Base-by-base conservation (phyloP, 2,329 filamentous ascomycete species). In the Hyphodiscus sp. region DNA sequence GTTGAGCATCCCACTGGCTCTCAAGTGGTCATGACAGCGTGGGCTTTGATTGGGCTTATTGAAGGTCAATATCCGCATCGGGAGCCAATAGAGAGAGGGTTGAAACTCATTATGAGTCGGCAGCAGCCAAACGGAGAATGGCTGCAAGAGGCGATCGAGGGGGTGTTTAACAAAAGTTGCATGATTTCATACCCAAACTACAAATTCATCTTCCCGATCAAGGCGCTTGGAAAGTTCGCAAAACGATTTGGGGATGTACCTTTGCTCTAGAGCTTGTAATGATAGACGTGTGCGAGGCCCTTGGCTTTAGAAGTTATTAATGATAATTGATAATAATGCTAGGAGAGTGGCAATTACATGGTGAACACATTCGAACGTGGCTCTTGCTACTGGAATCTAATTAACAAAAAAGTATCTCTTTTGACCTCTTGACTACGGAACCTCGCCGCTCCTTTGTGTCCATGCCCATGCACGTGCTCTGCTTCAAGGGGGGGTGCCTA, bases 111-210 rank as follows among this genome's bases (percentile, higher is more conserved):
- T 58, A 92, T 96, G 85, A 73, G 79, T 29, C 81, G 92, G 47
- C 94, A 99, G 74, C 85, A 90, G 70, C 68, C 76, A 2, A 96
- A 96, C 66, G 94, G 94, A 33, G 91, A 96, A 73, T 99, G 94
- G 94, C 69, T 88, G 61, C 91, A 96, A 68, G 94, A 97, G 71
- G 86, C 87, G 0, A 97, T 99, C 63, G 94, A 99, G 70, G 94
- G 94, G 1, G 94, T 99, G 11, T 99, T 99, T 73, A 99, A 99
- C 73, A 96, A 96, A 76, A 94, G 86, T 65, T 97, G 92, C 77
- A 97, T 96, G 90, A 99, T 99, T 61, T 94, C 90, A 0, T 99
- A 99, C 67, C 92, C 92, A 44, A 99, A 99, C 76, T 99, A 99
- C 77, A 99, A 97, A 75, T 94, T 96, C 69, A 88, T 87, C 54